These are phyloP conservation scores for Somion occarium DNA, from an alignment of 1,284 basidiomycete species.

Conservation along the genomic window DNA sequence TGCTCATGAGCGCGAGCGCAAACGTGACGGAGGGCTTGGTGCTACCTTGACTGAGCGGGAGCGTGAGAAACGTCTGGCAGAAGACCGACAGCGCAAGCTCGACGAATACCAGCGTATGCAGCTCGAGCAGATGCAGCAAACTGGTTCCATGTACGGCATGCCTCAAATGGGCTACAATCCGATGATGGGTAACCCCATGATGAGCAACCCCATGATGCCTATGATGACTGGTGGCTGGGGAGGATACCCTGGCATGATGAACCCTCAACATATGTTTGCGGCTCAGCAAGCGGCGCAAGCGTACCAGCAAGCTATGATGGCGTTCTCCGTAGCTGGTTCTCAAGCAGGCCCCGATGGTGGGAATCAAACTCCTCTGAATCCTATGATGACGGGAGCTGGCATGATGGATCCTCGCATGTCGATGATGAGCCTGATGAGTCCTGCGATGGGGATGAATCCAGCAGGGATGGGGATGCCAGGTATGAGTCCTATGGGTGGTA, in stretches of 20 bases:
- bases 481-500: conserved; percentile 13
- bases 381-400: conserved; percentile 51
- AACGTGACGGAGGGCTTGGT: conserved; percentile 91
- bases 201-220: conserved; percentile 48
- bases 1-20: conserved; percentile 90
- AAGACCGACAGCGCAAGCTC: conserved; percentile 88
- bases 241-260: conserved; percentile 62
- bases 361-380: conserved; percentile 35
- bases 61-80: conserved; percentile 83
- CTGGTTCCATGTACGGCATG: conserved; percentile 63
- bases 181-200: conserved; percentile 41
- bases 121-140: conserved; percentile 80
- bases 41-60: conserved; percentile 94
- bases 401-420: conserved; percentile 48
- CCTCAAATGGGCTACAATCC: conserved; percentile 43
- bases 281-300: conserved; percentile 88
- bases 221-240: conserved; percentile 38
- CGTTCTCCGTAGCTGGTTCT: conserved; percentile 77
- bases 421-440: conserved; percentile 41
- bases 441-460: conserved; percentile 31
- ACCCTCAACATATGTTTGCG: conserved; percentile 85
- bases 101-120: conserved; percentile 89
- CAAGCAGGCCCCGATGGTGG: conserved; percentile 57
- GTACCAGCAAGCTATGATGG: conserved; percentile 88
- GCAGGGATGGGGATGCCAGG: conserved; percentile 3